Evolutionary conservation across 257 asterid genomes (phyloP).

Genomic region (Scutellaria galericulata): DNA sequence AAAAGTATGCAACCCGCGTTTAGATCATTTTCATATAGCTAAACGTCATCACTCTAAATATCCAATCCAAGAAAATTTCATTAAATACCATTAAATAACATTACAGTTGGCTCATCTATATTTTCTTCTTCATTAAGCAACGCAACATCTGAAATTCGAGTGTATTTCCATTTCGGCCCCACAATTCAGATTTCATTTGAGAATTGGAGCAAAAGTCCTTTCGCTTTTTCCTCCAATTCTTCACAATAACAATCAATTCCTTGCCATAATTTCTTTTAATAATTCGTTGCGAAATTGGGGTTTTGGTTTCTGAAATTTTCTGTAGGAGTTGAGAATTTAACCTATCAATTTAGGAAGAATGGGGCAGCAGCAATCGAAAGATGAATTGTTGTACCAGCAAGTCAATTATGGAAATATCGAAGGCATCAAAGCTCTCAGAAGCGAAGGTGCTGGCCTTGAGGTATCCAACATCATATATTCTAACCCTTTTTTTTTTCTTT

Average conservation of each 20-base stretch:
- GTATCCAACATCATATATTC: conserved; percentile 37
- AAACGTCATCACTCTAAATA: too few species aligned
- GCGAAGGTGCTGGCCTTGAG: conserved; percentile 96
- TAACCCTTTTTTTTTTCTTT: not conserved
- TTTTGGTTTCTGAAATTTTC: not conserved
- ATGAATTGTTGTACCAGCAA: conserved; percentile 74
- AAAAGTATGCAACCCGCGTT: too few species aligned
- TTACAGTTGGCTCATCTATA: conserved; percentile 15
- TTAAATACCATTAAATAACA: too few species aligned
- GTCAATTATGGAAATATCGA: conserved; percentile 73
- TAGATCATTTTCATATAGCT: too few species aligned
- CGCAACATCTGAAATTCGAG: conserved; percentile 28
- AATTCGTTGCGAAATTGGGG: conserved; percentile 14
- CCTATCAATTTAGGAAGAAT: conserved; percentile 36
- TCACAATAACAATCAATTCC: not conserved
- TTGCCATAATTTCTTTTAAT: conserved; percentile 10
- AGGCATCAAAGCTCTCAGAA: conserved; percentile 81
- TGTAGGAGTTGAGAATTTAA: not conserved
- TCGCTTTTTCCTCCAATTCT: conserved; percentile 1
- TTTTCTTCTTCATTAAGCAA: conserved; percentile 44
- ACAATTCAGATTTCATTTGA: conserved; percentile 9
- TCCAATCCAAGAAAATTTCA: too few species aligned
- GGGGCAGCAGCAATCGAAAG: conserved; percentile 93
- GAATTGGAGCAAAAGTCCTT: not conserved
- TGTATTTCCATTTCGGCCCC: conserved; percentile 32